phyloP scores from a whole-genome alignment of 2,329 filamentous ascomycete genomes.

The Epichloe hybrida region DNA sequence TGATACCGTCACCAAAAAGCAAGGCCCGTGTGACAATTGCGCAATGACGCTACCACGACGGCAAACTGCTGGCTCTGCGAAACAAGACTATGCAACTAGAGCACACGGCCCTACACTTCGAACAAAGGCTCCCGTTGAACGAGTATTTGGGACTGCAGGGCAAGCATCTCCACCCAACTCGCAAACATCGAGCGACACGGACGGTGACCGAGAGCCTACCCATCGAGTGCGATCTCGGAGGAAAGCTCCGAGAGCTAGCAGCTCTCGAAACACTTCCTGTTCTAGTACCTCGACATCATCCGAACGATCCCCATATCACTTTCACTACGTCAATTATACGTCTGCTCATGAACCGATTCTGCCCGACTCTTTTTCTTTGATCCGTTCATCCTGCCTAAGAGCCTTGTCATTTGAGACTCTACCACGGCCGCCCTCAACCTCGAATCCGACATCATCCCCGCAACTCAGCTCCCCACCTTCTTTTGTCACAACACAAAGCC shows the following conservation, averaged over 20 bases:
- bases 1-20: conserved; percentile 49
- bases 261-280: conserved; percentile 32
- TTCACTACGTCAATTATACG: conserved; percentile 54
- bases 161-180: conserved; percentile 39
- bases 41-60: conserved; percentile 46
- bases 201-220: conserved; percentile 33
- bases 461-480: conserved; percentile 27
- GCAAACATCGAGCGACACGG: conserved; percentile 36
- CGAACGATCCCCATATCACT: conserved; percentile 35
- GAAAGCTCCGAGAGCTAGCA: conserved; percentile 29
- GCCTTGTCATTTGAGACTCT: conserved; percentile 55
- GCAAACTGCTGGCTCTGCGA: conserved; percentile 16
- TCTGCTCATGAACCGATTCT: conserved; percentile 52
- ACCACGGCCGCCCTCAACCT: conserved; percentile 37
- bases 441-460: conserved; percentile 23
- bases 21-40: conserved; percentile 55
- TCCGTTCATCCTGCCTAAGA: conserved; percentile 52
- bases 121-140: conserved; percentile 46
- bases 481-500: conserved; percentile 40
- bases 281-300: conserved; percentile 40
- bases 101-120: conserved; percentile 41
- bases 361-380: conserved; percentile 50
- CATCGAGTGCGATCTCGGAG: conserved; percentile 26
- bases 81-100: conserved; percentile 21
- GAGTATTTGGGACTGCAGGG: conserved; percentile 36